Evolutionary conservation across 495 filamentous ascomycete genomes (phyloP).

Genomic region (Darksidea phi): DNA sequence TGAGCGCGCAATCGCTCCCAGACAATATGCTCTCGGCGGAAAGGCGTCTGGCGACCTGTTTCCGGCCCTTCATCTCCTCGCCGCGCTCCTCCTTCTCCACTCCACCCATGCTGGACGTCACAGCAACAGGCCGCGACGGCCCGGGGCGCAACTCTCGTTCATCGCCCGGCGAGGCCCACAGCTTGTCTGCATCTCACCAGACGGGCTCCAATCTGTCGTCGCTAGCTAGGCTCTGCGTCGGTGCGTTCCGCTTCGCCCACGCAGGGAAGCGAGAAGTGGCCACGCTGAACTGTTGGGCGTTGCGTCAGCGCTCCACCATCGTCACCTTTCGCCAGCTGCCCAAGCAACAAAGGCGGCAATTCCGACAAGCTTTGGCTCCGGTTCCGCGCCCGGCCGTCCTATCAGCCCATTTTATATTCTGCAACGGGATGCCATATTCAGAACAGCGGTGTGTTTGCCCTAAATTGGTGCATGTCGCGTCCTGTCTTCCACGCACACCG

Average conservation of each 20-base stretch:
- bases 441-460: constrained; percentile 26
- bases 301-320: too few relatives aligned
- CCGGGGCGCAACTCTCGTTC: constrained; percentile 22
- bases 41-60: too few relatives aligned
- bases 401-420: background rate
- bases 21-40: too few relatives aligned
- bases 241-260: constrained; percentile 10
- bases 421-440: background rate
- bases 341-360: too few relatives aligned
- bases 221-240: constrained; percentile 5
- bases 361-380: background rate
- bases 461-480: constrained; percentile 19
- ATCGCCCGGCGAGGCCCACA: background rate
- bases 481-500: constrained; percentile 22
- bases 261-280: constrained; percentile 5
- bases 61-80: background rate
- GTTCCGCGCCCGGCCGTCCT: background rate
- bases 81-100: too few relatives aligned
- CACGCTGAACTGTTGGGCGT: background rate
- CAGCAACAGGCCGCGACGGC: constrained; percentile 22
- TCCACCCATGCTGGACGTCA: constrained; percentile 23
- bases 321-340: too few relatives aligned
- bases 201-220: background rate
- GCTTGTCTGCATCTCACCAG: background rate
- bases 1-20: too few relatives aligned